Percentiles rank a stretch among this genome's conserved stretches.
These are phyloP conservation scores for Botrytis fragariae DNA, from an alignment of 2,329 filamentous ascomycete species.

Conservation along the genomic window DNA sequence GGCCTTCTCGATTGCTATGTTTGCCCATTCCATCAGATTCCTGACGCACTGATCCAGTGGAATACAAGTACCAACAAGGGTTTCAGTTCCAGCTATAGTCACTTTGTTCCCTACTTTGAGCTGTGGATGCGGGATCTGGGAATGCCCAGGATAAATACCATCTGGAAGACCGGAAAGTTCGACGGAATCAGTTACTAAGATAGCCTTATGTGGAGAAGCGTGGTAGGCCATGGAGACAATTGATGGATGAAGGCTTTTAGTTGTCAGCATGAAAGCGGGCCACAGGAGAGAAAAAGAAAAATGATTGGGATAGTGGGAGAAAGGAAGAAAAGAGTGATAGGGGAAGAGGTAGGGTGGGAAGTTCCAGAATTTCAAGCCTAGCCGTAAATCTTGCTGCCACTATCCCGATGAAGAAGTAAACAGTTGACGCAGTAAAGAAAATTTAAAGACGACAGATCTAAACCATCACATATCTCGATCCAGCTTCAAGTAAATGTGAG, in stretches of 20 bases:
- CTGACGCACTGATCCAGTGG: slow-evolving; percentile 50
- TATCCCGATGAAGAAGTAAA: background rate
- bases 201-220: slow-evolving; percentile 46
- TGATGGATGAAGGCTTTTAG: slow-evolving; percentile 44
- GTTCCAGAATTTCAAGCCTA: background rate
- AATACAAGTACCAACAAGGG: slow-evolving; percentile 53
- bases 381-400: background rate
- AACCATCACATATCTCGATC: background rate
- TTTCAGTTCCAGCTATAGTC: slow-evolving; percentile 52
- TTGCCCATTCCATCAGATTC: slow-evolving; percentile 38
- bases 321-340: background rate
- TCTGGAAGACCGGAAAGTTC: slow-evolving; percentile 53
- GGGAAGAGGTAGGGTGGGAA: background rate
- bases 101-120: slow-evolving; percentile 49
- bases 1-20: slow-evolving; percentile 30
- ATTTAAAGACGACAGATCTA: no score
- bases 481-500: background rate
- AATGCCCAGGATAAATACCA: slow-evolving; percentile 50
- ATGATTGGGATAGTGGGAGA: background rate
- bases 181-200: slow-evolving; percentile 54
- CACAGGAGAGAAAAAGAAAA: background rate
- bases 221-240: slow-evolving; percentile 49
- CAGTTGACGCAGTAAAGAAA: no score
- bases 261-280: background rate
- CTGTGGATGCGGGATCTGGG: slow-evolving; percentile 51